Evolutionary conservation across 441 rosid species (phyloP).

Genomic region (Bruguiera hainesii): DNA sequence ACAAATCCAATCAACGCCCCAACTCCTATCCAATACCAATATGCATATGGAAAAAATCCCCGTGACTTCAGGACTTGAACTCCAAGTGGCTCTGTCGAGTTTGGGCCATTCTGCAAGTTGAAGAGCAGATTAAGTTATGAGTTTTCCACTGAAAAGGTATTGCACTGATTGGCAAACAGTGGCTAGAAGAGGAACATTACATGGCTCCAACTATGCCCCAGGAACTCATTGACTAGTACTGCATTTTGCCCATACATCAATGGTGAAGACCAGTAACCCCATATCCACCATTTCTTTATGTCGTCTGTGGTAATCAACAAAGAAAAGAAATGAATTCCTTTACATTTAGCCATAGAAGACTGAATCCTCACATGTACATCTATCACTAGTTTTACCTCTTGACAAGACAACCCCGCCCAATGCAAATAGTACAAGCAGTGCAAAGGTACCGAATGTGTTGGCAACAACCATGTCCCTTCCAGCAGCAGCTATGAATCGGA

Average conservation of each 20-base stretch:
- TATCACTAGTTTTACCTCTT: neutral
- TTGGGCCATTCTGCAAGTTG: neutral
- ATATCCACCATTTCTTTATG: conserved; percentile 66
- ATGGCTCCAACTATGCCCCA: conserved; percentile 56
- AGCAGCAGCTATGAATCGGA: no score
- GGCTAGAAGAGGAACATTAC: conserved; percentile 26
- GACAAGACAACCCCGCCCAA: no score
- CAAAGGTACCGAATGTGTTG: no score
- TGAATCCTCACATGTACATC: neutral
- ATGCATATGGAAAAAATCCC: conserved; percentile 23
- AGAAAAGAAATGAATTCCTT: neutral
- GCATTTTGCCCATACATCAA: conserved; percentile 75
- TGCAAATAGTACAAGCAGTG: no score
- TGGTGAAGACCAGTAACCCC: conserved; percentile 76
- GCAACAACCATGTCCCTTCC: no score
- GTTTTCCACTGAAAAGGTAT: neutral
- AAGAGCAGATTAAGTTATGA: neutral
- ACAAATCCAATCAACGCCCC: neutral
- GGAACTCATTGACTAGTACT: conserved; percentile 58
- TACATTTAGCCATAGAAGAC: neutral
- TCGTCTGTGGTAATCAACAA: conserved; percentile 25
- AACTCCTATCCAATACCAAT: conserved; percentile 59
- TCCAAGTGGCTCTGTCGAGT: neutral
- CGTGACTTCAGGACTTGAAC: neutral
- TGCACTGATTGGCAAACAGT: neutral